Evolutionary conservation across 176 grass and related monocot species (phyloP), one percentile per base, ranked within the genome.

Genomic region (Stipa capillata): DNA sequence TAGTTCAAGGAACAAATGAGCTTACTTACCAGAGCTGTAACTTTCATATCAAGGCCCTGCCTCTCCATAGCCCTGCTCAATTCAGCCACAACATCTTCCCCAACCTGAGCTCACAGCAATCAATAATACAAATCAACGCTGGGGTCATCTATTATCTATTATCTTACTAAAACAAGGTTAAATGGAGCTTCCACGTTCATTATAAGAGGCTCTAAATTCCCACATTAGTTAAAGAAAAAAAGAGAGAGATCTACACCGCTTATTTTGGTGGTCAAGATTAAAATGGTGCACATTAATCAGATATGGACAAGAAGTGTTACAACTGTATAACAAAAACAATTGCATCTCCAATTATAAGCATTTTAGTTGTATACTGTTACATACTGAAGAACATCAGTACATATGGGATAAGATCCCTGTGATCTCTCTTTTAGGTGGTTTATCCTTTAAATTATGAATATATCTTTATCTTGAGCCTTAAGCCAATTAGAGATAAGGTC

Each of bases 31-130:
- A 97, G 69, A 74, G 94, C 89, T 56, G 89, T 74, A 53, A 94
- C 87, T 97, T 72, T 91, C 94, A 97, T 97, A 75, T 94, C 82
- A 90, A 92, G 89, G 44, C 91, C 94, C 48, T 97, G 89, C 71
- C 84, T 92, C 75, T 94, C 89, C 50, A 97, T 68, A 79, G 94
- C 87, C 66, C 77, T 89, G 61, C 81, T 94, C 79, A 97, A 74
- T 85, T 97, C 94, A 80, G 81, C 65, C 4, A 97, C 94, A 41
- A 97, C 91, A 86, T 97, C 94, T 82, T 90, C 84, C 45, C 94
- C 94, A 14, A 97, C 87, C 94, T 97, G 84, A 59, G 32, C 49
- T 60, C 69, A 86, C 21, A 81, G 33, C 44, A 81, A 78, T 82
- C 33, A 65, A 79, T 78, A 39, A 70, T 66, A 39, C 1, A 77